Evolutionary conservation across 768 basidiomycete genomes (phyloP).

Genomic region (Lactarius hatsudake): DNA sequence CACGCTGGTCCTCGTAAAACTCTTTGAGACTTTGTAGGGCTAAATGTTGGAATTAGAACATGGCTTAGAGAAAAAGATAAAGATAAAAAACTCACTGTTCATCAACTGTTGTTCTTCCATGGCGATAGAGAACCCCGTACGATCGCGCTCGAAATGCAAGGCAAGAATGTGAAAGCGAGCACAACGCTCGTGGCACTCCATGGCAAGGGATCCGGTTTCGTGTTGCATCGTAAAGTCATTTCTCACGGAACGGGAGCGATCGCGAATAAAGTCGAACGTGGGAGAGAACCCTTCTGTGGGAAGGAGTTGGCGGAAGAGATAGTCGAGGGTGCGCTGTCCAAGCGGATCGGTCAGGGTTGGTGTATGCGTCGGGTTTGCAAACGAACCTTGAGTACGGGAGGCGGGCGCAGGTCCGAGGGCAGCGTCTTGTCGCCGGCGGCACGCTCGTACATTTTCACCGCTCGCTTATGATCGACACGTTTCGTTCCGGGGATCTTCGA

Average conservation of each 20-base stretch:
- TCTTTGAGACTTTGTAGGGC: conserved; percentile 91
- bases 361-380: conserved; percentile 10
- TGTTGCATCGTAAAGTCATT: conserved; percentile 96
- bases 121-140: conserved; percentile 53
- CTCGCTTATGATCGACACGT: conserved; percentile 78
- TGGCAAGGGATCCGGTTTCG: conserved; percentile 68
- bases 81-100: conserved; percentile 68
- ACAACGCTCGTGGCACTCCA: conserved; percentile 90
- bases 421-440: conserved; percentile 90
- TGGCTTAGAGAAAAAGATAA: conserved; percentile 10
- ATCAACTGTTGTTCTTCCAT: conserved; percentile 88
- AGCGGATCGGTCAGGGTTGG: conserved; percentile 1
- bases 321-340: conserved; percentile 77
- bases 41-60: conserved; percentile 34
- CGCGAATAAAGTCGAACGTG: conserved; percentile 83
- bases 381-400: conserved; percentile 69
- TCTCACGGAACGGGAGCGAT: conserved; percentile 85
- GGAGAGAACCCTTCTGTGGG: conserved; percentile 63
- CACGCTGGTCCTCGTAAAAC: conserved; percentile 82
- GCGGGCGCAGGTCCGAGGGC: conserved; percentile 90
- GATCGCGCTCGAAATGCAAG: conserved; percentile 62
- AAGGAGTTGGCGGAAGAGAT: conserved; percentile 85
- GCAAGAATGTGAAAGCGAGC: conserved; percentile 91
- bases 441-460: conserved; percentile 94
- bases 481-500: conserved; percentile 77